These are phyloP conservation scores for Salix suchowensis DNA, from an alignment of 345 rosid genomes.

Conservation along the genomic window DNA sequence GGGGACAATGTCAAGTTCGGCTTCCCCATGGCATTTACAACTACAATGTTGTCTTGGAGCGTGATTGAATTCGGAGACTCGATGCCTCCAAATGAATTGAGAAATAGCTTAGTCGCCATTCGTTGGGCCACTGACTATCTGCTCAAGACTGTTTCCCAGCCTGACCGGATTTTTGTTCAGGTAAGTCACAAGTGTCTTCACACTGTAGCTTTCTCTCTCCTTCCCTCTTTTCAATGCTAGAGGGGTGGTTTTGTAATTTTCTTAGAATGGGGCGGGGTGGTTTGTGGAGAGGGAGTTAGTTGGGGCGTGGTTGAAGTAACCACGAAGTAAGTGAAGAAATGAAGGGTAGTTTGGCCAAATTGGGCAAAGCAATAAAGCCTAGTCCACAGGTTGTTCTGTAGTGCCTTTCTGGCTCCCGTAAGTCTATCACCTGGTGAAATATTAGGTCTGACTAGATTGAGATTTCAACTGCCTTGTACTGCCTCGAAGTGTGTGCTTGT, in stretches of 20 bases:
- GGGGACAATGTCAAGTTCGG: slow-evolving; percentile 90
- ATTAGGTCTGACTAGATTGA: background rate
- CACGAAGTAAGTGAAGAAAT: background rate
- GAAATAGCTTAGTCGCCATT: slow-evolving; percentile 61
- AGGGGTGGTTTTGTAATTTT: background rate
- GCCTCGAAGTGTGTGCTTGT: background rate
- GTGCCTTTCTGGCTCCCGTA: background rate
- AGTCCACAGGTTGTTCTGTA: background rate
- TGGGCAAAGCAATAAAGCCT: background rate
- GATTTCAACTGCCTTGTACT: background rate
- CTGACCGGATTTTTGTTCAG: slow-evolving; percentile 90
- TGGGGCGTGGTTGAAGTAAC: slow-evolving; percentile 8
- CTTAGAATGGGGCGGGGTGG: background rate
- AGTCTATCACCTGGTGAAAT: background rate
- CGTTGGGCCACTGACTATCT: slow-evolving; percentile 84
- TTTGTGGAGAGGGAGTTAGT: background rate
- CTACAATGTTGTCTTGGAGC: slow-evolving; percentile 91
- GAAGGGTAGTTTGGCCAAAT: background rate
- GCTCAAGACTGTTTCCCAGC: slow-evolving; percentile 81
- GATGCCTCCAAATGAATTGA: slow-evolving; percentile 67
- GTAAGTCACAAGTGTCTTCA: slow-evolving; percentile 14
- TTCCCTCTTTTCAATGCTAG: background rate
- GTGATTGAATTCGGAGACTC: slow-evolving; percentile 70
- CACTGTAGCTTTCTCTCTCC: background rate
- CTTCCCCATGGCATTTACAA: slow-evolving; percentile 92